Base-by-base conservation (phyloP, 129 eudicot genomes). In the Saposhnikovia divaricata region DNA sequence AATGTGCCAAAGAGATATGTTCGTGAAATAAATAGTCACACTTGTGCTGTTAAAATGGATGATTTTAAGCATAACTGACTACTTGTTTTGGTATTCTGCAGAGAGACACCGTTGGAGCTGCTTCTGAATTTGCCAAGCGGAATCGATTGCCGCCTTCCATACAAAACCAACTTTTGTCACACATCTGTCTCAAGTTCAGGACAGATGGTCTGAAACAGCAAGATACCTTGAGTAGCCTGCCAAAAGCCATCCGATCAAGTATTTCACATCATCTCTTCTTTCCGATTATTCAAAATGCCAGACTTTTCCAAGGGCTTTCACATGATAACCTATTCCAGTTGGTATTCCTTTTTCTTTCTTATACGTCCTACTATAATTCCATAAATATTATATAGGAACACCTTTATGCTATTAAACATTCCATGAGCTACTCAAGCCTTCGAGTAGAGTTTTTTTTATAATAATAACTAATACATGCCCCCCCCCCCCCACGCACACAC, bases 221-320 rank as follows among this genome's bases (percentile, higher is more conserved):
- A 40, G 95, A 92, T 82, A 87, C 89, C 57, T 77, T 92, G 37
- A 89, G 85, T 57, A 82, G 78, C 51, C 89, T 96, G 84, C 99
- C 99, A 7, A 96, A 92, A 81, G 98, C 99, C 19, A 88, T 96
- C 43, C 93, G 93, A 53, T 92, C 98, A 53, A 89, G 89, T 88
- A 92, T 96, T 78, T 85, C 97, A 34, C 90, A 88, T 78, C 81
- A 88, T 82, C 89, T 96, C 31, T 92, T 96, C 83, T 81, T 84
- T 77, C 93, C 97, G 19, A 77, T 92, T 6, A 89, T 96, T 84
- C 91, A 90, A 74, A 90, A 85, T 51, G 93, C 89, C 63, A 89
- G 79, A 81, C 93, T 96, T 74, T 96, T 96, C 78, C 90, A 80
- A n/a, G 99, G 98, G 21, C 80, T 89, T 80, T 92, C 99, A 37